Evolutionary conservation across 305 asterid genomes (phyloP).

Genomic region (Solanum hybrid): DNA sequence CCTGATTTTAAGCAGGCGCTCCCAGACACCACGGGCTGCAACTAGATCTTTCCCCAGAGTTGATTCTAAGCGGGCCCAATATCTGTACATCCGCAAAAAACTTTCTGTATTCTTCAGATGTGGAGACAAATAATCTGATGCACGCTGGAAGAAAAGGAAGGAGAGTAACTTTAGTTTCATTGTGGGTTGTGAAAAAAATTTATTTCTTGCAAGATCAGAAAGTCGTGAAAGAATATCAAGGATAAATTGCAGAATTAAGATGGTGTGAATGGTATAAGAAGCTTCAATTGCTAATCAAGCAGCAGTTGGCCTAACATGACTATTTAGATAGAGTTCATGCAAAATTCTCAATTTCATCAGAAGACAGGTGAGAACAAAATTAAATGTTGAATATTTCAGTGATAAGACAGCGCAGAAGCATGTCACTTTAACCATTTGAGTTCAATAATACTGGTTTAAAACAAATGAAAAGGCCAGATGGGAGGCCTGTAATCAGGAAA

Average conservation of each 20-base stretch:
- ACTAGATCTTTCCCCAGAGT: constrained; percentile 55
- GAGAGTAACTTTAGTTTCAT: not conserved
- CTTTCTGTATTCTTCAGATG: constrained; percentile 52
- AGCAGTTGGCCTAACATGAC: not conserved
- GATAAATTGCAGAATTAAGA: not conserved
- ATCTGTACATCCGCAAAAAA: constrained; percentile 49
- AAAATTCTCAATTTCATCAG: not conserved
- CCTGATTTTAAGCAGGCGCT: constrained; percentile 77
- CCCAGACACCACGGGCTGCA: constrained; percentile 97
- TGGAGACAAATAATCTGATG: constrained; percentile 71
- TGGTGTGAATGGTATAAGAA: not conserved
- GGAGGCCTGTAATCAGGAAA: not conserved
- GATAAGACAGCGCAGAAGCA: not conserved
- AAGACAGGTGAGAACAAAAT: not conserved
- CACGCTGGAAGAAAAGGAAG: constrained; percentile 44
- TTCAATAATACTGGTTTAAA: not conserved
- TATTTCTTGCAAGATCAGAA: not conserved
- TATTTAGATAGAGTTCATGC: not conserved
- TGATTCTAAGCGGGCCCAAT: constrained; percentile 81
- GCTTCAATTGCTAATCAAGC: not conserved
- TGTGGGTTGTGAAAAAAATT: not conserved
- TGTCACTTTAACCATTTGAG: not conserved
- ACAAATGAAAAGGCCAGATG: not conserved
- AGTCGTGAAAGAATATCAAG: not conserved
- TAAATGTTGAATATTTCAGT: not conserved